Conservation (phyloP, 495 filamentous ascomycete genomes). For the Sordaria brevicollis region DNA sequence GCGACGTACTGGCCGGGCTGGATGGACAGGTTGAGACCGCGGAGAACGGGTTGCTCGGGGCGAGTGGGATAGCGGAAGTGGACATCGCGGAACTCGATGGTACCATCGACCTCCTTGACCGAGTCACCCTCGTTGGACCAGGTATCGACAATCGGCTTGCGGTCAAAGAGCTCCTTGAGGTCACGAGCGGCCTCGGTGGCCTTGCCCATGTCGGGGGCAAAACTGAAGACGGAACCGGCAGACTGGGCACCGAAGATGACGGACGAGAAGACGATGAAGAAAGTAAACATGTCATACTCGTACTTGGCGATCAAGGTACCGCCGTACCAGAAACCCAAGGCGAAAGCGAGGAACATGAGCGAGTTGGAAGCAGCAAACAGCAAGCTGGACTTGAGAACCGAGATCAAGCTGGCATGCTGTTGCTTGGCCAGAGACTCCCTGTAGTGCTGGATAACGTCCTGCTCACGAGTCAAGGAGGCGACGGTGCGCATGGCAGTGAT, state of each 20-base stretch:
- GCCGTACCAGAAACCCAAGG: conserved; percentile 76
- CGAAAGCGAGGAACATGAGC: conserved; percentile 69
- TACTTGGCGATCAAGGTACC: conserved; percentile 61
- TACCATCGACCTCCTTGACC: conserved; percentile 40
- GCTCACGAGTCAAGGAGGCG: conserved; percentile 50
- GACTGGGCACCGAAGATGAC: conserved; percentile 31
- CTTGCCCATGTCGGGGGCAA: conserved; percentile 31
- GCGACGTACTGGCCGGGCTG: conserved; percentile 58
- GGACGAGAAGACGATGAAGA: conserved; percentile 70
- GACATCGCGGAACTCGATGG: conserved; percentile 50
- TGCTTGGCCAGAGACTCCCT: conserved; percentile 15
- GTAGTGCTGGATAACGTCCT: conserved; percentile 68
- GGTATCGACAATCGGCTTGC: conserved; percentile 27
- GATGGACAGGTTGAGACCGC: conserved; percentile 46
- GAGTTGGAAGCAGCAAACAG: conserved; percentile 76
- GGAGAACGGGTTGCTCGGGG: conserved; percentile 46
- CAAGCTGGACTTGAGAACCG: conserved; percentile 23
- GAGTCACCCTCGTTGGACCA: conserved; percentile 67
- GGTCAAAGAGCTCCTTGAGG: conserved; percentile 31
- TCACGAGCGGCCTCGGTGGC: conserved; percentile 23
- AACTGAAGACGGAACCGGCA: conserved; percentile 28
- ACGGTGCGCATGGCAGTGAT: conserved; percentile 85
- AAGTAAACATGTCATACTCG: conserved; percentile 66
- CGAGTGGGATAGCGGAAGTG: conserved; percentile 53
- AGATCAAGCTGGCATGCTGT: conserved; percentile 19